Base-by-base conservation (phyloP, 169 alveolate genomes). In the Perkinsus chesapeaki region DNA sequence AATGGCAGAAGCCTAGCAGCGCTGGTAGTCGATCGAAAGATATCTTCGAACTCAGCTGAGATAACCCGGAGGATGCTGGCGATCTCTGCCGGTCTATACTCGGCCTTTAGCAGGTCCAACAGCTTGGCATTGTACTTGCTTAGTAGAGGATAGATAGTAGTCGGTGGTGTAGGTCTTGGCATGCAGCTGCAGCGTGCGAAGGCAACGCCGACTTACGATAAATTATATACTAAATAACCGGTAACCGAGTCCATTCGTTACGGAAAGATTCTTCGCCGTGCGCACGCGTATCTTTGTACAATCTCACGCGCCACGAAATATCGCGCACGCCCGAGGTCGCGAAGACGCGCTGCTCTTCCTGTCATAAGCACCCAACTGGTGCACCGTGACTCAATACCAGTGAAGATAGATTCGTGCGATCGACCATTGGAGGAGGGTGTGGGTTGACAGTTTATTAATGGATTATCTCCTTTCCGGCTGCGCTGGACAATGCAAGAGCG, bases 161-260 rank as follows among this genome's bases (percentile, higher is more conserved):
- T 5, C n/a, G n/a, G n/a, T n/a, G n/a, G n/a, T 20, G 82, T 12
- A 60, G 82, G 82, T 60, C 82, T 60, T 60, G 82, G 82, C 82
- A 60, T 60, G 82, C 82, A 60, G 82, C 82, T 60, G 82, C 82
- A 60, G 82, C 82, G 82, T 34, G 82, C 82, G 82, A 60, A 23
- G 82, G 31, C 82, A 16, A 60, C 82, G 82, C 82, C 82, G 82
- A 60, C 82, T 60, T 60, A 60, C 12, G 31, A 60, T 60, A 60
- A 60, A 60, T 60, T 60, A 60, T 60, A 60, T n/a, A n/a, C n/a
- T n/a, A n/a, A n/a, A 27, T 60, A 34, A 60, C 82, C 82, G 23
- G 27, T 34, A 60, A 60, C 82, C 19, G 82, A 47, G 9, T 9
- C 72, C 27, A 47, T 47, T 47, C 19, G 9, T 47, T 9, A 47